Evolutionary conservation across 192 early-diverging fungal species (phyloP).

Genomic region (Chytriomyces hyalinus): DNA sequence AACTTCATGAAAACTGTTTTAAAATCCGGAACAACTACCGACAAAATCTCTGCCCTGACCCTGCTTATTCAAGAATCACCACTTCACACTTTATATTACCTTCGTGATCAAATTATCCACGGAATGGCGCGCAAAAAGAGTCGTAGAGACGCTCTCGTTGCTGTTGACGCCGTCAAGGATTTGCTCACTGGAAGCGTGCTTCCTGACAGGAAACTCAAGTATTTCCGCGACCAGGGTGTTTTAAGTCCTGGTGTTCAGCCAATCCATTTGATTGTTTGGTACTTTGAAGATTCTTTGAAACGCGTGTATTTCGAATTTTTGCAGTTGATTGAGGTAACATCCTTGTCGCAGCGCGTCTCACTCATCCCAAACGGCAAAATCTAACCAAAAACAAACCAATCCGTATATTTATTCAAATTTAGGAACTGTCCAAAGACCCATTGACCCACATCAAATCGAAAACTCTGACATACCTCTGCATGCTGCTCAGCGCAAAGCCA

Average conservation of each 20-base stretch:
- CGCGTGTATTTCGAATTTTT: slow-evolving; percentile 90
- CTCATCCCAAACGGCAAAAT: neutral
- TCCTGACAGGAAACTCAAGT: slow-evolving; percentile 85
- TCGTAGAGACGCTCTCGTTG: slow-evolving; percentile 82
- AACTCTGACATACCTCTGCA: slow-evolving; percentile 76
- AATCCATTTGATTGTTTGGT: slow-evolving; percentile 86
- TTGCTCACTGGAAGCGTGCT: slow-evolving; percentile 78
- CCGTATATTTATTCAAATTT: neutral
- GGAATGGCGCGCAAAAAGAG: slow-evolving; percentile 90
- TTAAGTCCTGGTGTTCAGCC: slow-evolving; percentile 60
- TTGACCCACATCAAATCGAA: slow-evolving; percentile 82
- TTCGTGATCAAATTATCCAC: slow-evolving; percentile 66
- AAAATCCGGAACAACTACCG: slow-evolving; percentile 88
- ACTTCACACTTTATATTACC: slow-evolving; percentile 78
- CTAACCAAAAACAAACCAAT: slow-evolving; percentile 14
- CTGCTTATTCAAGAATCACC: slow-evolving; percentile 92
- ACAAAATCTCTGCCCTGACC: slow-evolving; percentile 92
- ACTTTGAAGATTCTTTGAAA: slow-evolving; percentile 94
- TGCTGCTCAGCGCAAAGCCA: slow-evolving; percentile 82
- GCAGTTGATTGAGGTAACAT: slow-evolving; percentile 78
- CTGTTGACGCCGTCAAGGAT: slow-evolving; percentile 88
- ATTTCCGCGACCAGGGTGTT: slow-evolving; percentile 91
- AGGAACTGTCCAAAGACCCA: slow-evolving; percentile 84
- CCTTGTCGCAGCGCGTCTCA: neutral
- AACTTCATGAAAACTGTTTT: slow-evolving; percentile 88